Evolutionary conservation across 129 eudicot genomes (phyloP), one percentile per base, ranked within the genome.

Genomic region (Artemisia argyi): DNA sequence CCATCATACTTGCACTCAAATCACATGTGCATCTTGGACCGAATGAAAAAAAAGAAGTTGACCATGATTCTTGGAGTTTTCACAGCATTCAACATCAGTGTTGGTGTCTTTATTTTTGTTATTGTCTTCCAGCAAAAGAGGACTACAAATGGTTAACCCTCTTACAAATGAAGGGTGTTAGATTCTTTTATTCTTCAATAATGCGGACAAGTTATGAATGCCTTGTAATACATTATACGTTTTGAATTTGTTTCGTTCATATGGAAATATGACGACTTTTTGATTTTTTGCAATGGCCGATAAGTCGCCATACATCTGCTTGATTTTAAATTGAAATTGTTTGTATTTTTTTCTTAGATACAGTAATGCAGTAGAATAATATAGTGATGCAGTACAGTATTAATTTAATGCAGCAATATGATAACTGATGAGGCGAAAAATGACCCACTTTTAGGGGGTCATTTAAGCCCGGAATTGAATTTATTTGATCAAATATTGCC

Each of bases 41-140:
- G 14, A 3, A 49, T 49, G 53, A 49, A 49, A 20, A 20, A 20
- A 20, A 0, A 20, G 0, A 20, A 20, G 22, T 20, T 20, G 22
- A 20, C 22, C 22, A 20, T 20, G 22, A 20, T 20, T 20, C 22
- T 20, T 1, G 22, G 69, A 22, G 93, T 90, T 32, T 71, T 87
- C 30, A 58, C 90, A 9, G 90, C 88, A 59, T 80, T 90, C 78
- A 75, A 81, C 85, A 87, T 90, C 18, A 95, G 97, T 49, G 87
- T 81, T 48, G 83, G 52, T 6, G 91, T 90, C 62, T 95, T 91
- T 0, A 47, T 90, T 51, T 87, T 22, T 71, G 97, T 91, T 3
- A 95, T 90, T 53, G 20, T 85, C 65, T 90, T 87, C 83, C 95
- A 90, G 87, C 95, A 90, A 69, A 90, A 76, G 83, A 90, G 87